A percentile compares a stretch with the other conserved stretches of the same genome.
Conservation (phyloP, 2,329 filamentous ascomycete genomes). For the Xylaria sp. region DNA sequence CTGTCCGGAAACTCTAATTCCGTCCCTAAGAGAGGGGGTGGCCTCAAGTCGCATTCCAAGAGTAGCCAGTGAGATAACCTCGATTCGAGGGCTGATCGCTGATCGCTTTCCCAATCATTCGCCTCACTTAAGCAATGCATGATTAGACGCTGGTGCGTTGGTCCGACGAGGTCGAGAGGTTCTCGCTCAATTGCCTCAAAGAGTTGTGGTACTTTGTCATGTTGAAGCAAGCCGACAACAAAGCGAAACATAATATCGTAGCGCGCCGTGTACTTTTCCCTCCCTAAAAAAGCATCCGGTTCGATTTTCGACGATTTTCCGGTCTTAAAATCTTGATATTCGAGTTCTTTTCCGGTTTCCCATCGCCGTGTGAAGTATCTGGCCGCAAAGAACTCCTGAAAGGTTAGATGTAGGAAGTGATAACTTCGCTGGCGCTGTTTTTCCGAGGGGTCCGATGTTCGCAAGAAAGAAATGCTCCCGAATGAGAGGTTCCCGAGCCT, state of each 20-base stretch:
- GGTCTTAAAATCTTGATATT: slow-evolving; percentile 23
- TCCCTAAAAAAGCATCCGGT: too few species aligned
- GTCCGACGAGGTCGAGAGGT: slow-evolving; percentile 45
- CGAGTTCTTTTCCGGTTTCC: slow-evolving; percentile 30
- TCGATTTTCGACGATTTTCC: not conserved
- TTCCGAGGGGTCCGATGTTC: slow-evolving; percentile 44
- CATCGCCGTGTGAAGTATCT: slow-evolving; percentile 45
- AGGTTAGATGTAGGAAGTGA: slow-evolving; percentile 50
- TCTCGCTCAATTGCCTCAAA: slow-evolving; percentile 41
- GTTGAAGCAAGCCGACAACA: slow-evolving; percentile 44
- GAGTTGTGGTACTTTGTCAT: slow-evolving; percentile 33
- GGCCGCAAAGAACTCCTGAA: slow-evolving; percentile 51
- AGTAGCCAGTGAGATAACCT: too few species aligned
- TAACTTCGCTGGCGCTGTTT: slow-evolving; percentile 37
- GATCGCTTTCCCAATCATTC: too few species aligned
- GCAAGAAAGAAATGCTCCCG: slow-evolving; percentile 44
- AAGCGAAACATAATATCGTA: slow-evolving; percentile 52
- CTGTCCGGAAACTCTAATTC: too few species aligned
- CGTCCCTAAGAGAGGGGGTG: too few species aligned
- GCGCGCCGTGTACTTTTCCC: slow-evolving; percentile 46
- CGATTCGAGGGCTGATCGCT: too few species aligned
- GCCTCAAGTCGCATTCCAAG: too few species aligned
- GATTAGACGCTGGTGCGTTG: slow-evolving; percentile 45
- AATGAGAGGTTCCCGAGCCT: too few species aligned
- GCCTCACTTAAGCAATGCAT: slow-evolving; percentile 47